Evolutionary conservation across 306 rosid species (phyloP).

Genomic region (Potentilla sterilis): DNA sequence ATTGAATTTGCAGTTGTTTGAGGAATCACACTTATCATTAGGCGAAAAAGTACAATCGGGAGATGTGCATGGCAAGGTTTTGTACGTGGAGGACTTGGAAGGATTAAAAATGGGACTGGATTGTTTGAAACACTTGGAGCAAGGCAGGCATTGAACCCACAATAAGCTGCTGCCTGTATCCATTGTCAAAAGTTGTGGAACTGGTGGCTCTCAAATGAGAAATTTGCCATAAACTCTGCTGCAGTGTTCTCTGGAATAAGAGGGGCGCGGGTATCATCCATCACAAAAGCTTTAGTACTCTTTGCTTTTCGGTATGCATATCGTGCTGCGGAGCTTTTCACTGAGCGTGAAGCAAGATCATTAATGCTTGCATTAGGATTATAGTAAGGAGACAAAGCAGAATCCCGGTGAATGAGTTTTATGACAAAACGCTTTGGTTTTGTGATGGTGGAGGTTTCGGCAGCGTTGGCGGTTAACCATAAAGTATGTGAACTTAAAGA

Average conservation of each 20-base stretch:
- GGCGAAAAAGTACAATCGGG: neutral
- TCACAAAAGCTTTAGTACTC: neutral
- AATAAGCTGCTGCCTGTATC: neutral
- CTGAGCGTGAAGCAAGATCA: neutral
- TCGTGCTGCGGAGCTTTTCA: neutral
- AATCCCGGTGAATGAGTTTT: slow-evolving; percentile 8
- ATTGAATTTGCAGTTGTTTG: neutral
- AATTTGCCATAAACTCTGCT: slow-evolving; percentile 27
- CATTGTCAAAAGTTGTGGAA: slow-evolving; percentile 33
- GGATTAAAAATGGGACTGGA: slow-evolving; percentile 27
- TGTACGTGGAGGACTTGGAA: slow-evolving; percentile 34
- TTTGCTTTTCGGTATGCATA: neutral
- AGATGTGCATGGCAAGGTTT: slow-evolving; percentile 8
- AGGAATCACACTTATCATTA: neutral
- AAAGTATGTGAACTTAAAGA: neutral
- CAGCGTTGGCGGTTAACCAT: neutral
- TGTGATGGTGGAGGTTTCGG: neutral
- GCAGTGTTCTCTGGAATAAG: slow-evolving; percentile 14
- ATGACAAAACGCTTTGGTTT: neutral
- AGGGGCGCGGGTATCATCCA: neutral
- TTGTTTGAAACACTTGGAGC: slow-evolving; percentile 32
- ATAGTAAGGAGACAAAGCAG: neutral
- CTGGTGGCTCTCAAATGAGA: slow-evolving; percentile 46
- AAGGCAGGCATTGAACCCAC: slow-evolving; percentile 50
- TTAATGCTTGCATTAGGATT: neutral